phyloP scores from a whole-genome alignment of 1,284 basidiomycete species.

The Athelia sp. region DNA sequence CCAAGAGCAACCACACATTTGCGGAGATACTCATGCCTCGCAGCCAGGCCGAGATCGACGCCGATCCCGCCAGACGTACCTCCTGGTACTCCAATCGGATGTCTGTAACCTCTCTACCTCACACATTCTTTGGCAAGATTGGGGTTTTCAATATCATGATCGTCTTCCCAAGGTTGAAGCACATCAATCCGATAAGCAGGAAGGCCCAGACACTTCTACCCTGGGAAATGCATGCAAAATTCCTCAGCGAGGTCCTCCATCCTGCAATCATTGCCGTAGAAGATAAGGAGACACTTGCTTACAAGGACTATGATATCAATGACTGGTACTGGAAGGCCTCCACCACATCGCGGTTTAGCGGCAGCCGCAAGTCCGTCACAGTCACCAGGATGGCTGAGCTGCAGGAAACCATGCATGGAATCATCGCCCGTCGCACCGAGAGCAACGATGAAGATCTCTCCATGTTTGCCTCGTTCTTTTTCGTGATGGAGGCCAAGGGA shows the following conservation, averaged over 20 bases:
- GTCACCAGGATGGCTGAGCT: constrained; percentile 4
- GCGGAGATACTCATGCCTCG: constrained; percentile 7
- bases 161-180: constrained; percentile 15
- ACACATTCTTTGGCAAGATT: constrained; percentile 7
- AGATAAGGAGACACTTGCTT: constrained; percentile 1
- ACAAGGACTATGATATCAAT: constrained; percentile 2
- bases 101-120: constrained; percentile 4
- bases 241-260: constrained; percentile 11
- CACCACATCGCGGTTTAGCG: background rate
- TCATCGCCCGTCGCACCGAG: background rate
- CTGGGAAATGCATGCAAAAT: constrained; percentile 5
- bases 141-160: constrained; percentile 7
- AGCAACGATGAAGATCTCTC: background rate
- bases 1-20: constrained; percentile 10
- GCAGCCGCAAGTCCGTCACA: background rate
- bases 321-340: constrained; percentile 7
- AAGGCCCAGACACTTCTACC: constrained; percentile 7
- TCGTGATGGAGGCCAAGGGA: constrained; percentile 8
- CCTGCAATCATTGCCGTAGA: background rate
- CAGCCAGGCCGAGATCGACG: constrained; percentile 7
- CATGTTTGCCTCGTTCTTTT: constrained; percentile 17
- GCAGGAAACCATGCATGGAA: background rate
- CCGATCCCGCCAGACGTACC: background rate
- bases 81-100: constrained; percentile 9
- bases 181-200: constrained; percentile 1